Base-by-base conservation (phyloP, 148 eudicot species). In the Vaccinium macrocarpon region DNA sequence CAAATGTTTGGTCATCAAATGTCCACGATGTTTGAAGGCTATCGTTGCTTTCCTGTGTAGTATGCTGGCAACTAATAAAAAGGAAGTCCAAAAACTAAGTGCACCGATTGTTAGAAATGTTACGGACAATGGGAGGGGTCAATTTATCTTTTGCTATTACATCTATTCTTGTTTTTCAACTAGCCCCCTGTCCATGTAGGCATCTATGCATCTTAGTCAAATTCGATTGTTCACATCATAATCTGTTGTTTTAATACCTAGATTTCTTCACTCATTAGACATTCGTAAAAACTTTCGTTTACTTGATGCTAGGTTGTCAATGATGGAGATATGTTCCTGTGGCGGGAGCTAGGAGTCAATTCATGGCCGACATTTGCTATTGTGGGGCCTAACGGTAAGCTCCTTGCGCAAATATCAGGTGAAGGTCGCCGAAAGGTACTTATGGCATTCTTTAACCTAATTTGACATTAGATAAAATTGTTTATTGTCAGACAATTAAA, bases 291-390 rank as follows among this genome's bases (percentile, higher is more conserved):
- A 71, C 13, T n/a, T 23, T 51, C 80, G 61, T 3, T 50, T 73
- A 32, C n/a, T 53, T 14, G 29, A 52, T 76, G 19, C 59, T 85
- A 96, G 99, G 99, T 96, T 77, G 99, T 96, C 82, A 96, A 96
- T 92, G 99, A 96, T 81, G 99, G 98, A 82, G 97, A 96, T 86
- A 96, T 96, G 99, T 91, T 89, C 87, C 87, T 96, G 83, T 96
- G 99, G 99, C 88, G 97, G 86, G 98, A 94, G 86, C 90, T 96
- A 73, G 99, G 99, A 46, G 85, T 96, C 59, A 95, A 88, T 90
- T 96, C 99, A 79, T 96, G 99, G 99, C 99, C 99, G 6, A 93
- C 97, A 74, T 94, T 94, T 89, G 95, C 95, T 82, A 82, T 96
- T 86, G 90, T 96, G 84, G 95, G 97, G 56, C 99, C 99, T 78